Evolutionary conservation across 768 basidiomycete species (phyloP), one percentile per base, ranked within the genome.

Genomic region (Leccinum obscurum): DNA sequence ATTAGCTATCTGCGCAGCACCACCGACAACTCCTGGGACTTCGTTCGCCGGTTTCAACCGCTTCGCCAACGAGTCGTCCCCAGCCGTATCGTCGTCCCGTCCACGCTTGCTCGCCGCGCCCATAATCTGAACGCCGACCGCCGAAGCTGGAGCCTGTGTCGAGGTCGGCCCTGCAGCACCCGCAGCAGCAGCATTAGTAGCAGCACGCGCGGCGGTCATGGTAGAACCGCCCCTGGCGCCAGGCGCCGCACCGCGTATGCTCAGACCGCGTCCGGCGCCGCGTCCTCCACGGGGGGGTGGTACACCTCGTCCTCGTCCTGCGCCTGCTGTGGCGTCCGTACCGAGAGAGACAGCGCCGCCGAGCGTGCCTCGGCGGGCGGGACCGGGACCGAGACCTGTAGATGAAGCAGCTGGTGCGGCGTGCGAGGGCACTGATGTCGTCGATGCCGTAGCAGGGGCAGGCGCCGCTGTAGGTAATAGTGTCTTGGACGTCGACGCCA

Each of bases 91-190:
- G 32, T 85, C 85, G 62, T 90, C 88, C 46, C 88, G 80, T 35
- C 83, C 79, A 28, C 88, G 82, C 64, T 90, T 90, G 34, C 66
- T 75, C 15, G 86, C 85, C 6, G 87, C 88, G 35, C 87, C 88
- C 65, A 84, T 80, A 50, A 88, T 88, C 14, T 82, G 81, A 44
- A 87, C 76, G 9, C 80, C 81, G 7, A 73, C 74, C 13, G 76
- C 66, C 44, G 44, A 46, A 20, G 44, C 44, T 5, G 20, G 44
- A 20, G 44, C 6, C 11, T 46, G 44, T 46, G 44, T 46, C 5
- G 44, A 10, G n/a, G n/a, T 20, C n/a, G 44, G 10, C 20, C 44
- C 44, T 46, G 44, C 39, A n/a, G 39, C 17, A n/a, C 39, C 17
- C 4, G 41, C 6, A n/a, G 41, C 41, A 10, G 41, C 17, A 2